Evolutionary conservation across 2,329 filamentous ascomycete genomes (phyloP), one percentile per base, ranked within the genome.

Genomic region (Fusarium mexicanum): DNA sequence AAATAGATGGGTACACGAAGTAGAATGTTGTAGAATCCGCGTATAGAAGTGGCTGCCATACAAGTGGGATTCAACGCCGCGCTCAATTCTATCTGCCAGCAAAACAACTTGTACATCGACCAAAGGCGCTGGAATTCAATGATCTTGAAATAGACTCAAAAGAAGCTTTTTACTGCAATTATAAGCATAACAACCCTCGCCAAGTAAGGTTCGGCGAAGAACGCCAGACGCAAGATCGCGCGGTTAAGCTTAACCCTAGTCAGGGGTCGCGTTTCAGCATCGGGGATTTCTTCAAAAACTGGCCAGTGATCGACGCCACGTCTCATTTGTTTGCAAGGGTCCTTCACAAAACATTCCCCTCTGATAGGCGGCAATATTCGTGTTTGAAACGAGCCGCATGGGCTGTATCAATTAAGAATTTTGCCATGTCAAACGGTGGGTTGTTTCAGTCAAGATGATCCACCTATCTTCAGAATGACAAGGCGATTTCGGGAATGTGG

Each of bases 371-470:
- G 72, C 43, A 46, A 75, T 74, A 64, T 68, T 47, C 18, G 31
- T 17, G 16, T 29, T 47, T 74, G 72, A 74, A 74, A 74, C 72
- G 40, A 57, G 51, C 51, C 14, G 53, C 58, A 31, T 18, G 22
- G 41, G n/a, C 33, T 70, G 72, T 75, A 35, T 75, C 67, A 74
- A 65, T 74, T 63, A 63, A 51, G 58, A 64, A 76, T 74, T 71
- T 47, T 24, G 44, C 71, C 64, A 70, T 61, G 72, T 61, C 54
- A 68, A 75, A 71, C 48, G 53, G 61, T 68, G 60, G 57, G 44
- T n/a, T 53, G 72, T 76, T 75, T 75, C 67, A 61, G 61, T 16
- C 38, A 10, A 22, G 46, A 18, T 51, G 47, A 50, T 29, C 41
- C 31, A 41, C 66, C 31, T 54, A n/a, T 29, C 43, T 37, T 57